These are phyloP conservation scores for Hippophae gyantsensis DNA, from an alignment of 306 rosid species.

Conservation along the genomic window DNA sequence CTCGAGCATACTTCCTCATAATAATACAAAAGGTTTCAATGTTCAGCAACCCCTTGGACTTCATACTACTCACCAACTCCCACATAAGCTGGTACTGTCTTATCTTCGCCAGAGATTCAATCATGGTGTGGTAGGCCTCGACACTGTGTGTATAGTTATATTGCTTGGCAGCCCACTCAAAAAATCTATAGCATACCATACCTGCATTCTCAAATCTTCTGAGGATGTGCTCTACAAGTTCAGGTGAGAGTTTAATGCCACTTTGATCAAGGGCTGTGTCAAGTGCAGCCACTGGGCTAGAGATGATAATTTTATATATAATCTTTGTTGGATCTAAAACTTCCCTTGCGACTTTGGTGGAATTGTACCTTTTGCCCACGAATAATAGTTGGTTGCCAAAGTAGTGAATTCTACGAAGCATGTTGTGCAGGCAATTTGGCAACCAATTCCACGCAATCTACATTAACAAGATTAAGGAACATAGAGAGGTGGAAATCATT, in stretches of 20 bases:
- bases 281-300: slow-evolving; percentile 40
- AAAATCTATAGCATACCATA: slow-evolving; percentile 67
- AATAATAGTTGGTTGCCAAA: background rate
- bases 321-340: slow-evolving; percentile 36
- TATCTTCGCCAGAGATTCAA: slow-evolving; percentile 66
- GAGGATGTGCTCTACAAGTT: slow-evolving; percentile 61
- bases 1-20: slow-evolving; percentile 78
- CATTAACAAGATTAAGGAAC: too few species aligned
- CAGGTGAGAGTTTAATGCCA: slow-evolving; percentile 56
- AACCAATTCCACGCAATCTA: background rate
- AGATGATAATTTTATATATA: slow-evolving; percentile 51
- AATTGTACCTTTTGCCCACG: slow-evolving; percentile 20
- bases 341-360: slow-evolving; percentile 26
- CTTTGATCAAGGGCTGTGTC: slow-evolving; percentile 71
- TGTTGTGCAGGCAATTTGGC: slow-evolving; percentile 14
- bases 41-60: slow-evolving; percentile 49
- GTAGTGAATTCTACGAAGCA: slow-evolving; percentile 23
- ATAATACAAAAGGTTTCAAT: slow-evolving; percentile 82
- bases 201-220: slow-evolving; percentile 67
- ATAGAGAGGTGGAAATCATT: too few species aligned
- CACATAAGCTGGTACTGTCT: slow-evolving; percentile 79
- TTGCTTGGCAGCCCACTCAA: slow-evolving; percentile 71
- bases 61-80: slow-evolving; percentile 77
- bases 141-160: slow-evolving; percentile 41
- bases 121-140: slow-evolving; percentile 68